phyloP scores from a whole-genome alignment of 2,329 filamentous ascomycete genomes.

The Fusarium falciforme region DNA sequence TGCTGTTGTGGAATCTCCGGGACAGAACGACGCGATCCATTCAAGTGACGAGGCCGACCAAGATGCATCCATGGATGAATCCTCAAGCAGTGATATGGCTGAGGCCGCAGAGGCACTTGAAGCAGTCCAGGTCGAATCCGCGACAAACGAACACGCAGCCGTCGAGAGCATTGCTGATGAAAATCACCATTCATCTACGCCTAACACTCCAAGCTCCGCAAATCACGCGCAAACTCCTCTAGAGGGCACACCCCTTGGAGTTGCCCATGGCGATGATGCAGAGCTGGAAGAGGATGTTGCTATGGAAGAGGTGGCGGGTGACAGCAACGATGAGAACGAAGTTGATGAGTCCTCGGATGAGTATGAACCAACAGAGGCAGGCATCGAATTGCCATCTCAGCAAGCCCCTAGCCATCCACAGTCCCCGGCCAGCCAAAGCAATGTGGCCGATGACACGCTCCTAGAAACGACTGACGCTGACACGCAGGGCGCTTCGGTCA shows the following conservation, averaged over 20 bases:
- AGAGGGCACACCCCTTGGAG: not conserved
- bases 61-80: constrained; percentile 20
- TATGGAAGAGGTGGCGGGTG: constrained; percentile 40
- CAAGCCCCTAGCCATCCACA: constrained; percentile 9
- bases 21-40: not conserved
- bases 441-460: constrained; percentile 34
- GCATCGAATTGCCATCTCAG: constrained; percentile 23
- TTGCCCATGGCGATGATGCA: not conserved
- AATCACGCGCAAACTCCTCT: not conserved
- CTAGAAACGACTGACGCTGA: constrained; percentile 45
- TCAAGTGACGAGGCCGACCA: constrained; percentile 5
- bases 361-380: constrained; percentile 67
- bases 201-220: not conserved
- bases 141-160: not conserved
- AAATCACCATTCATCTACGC: not conserved
- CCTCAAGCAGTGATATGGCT: not conserved
- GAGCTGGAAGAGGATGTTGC: constrained; percentile 35
- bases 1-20: not conserved
- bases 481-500: constrained; percentile 36
- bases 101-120: not conserved
- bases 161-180: not conserved
- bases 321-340: constrained; percentile 42
- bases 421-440: constrained; percentile 12
- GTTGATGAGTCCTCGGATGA: constrained; percentile 57
- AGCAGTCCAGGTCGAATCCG: not conserved